Evolutionary conservation across 331 rosid species (phyloP).

Genomic region (Rosa hybrid): DNA sequence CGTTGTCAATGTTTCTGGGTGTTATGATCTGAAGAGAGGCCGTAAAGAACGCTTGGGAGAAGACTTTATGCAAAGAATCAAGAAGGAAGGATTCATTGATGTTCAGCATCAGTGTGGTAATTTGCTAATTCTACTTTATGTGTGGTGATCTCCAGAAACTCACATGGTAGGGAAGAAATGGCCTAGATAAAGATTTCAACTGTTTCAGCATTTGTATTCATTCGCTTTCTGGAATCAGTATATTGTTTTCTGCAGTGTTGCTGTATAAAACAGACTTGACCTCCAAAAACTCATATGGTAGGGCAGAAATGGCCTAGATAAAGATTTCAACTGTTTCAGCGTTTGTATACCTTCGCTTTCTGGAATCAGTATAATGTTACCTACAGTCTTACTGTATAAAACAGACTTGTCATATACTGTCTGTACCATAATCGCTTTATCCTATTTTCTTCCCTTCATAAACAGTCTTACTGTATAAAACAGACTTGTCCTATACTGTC

Average conservation of each 20-base stretch:
- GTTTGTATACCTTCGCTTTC: neutral
- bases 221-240: neutral
- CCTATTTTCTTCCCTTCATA: neutral
- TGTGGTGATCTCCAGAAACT: constrained; percentile 1
- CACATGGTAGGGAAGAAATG: neutral
- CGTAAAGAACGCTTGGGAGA: constrained; percentile 52
- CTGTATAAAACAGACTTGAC: too few species aligned
- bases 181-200: neutral
- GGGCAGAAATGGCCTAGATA: neutral
- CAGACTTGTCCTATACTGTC: neutral
- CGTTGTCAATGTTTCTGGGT: constrained; percentile 68
- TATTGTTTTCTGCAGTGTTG: too few species aligned
- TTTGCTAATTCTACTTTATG: constrained; percentile 10
- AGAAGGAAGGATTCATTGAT: constrained; percentile 58
- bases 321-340: neutral
- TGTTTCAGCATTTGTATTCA: neutral
- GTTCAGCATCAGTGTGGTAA: constrained; percentile 50
- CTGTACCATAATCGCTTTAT: neutral
- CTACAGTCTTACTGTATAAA: neutral
- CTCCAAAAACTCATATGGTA: too few species aligned
- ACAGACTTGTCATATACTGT: neutral
- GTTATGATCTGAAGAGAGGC: constrained; percentile 62
- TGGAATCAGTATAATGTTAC: neutral
- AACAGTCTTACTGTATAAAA: neutral
- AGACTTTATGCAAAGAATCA: constrained; percentile 52